Evolutionary conservation across 1,284 basidiomycete species (phyloP).

Genomic region (Phylloporus gajari): DNA sequence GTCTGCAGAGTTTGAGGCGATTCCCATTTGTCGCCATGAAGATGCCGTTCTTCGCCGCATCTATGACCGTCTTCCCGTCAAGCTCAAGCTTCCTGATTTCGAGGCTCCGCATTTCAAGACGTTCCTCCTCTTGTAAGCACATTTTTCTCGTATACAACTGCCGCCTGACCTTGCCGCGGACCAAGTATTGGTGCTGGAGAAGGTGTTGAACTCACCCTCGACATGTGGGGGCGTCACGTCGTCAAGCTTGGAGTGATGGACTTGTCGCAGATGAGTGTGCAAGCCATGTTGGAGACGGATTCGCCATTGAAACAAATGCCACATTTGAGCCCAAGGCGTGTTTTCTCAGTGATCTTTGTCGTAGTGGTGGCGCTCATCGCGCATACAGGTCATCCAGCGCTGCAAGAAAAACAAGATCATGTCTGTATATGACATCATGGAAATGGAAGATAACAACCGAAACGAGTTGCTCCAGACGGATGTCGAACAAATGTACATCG

Average conservation of each 20-base stretch:
- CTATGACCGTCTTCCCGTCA: slow-evolving; percentile 98
- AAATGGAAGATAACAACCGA: slow-evolving; percentile 92
- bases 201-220: slow-evolving; percentile 88
- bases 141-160: slow-evolving; percentile 92
- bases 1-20: slow-evolving; percentile 93
- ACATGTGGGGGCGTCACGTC: slow-evolving; percentile 99
- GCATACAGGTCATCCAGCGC: slow-evolving; percentile 75
- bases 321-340: slow-evolving; percentile 88
- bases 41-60: slow-evolving; percentile 84
- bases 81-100: slow-evolving; percentile 87
- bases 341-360: neutral
- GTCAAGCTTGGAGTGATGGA: slow-evolving; percentile 98
- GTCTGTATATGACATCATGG: slow-evolving; percentile 95
- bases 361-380: slow-evolving; percentile 13
- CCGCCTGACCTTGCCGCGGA: slow-evolving; percentile 95
- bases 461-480: slow-evolving; percentile 88
- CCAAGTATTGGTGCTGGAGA: slow-evolving; percentile 87
- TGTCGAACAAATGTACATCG: slow-evolving; percentile 81
- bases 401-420: slow-evolving; percentile 86
- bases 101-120: slow-evolving; percentile 98
- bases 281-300: slow-evolving; percentile 97
- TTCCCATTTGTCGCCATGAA: slow-evolving; percentile 95
- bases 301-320: slow-evolving; percentile 95
- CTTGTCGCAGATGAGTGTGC: slow-evolving; percentile 98
- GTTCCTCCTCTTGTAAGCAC: slow-evolving; percentile 95